A percentile compares a stretch with the other conserved stretches of the same genome.
Conservation (phyloP, 306 rosid species). For the Prunus armeniaca region DNA sequence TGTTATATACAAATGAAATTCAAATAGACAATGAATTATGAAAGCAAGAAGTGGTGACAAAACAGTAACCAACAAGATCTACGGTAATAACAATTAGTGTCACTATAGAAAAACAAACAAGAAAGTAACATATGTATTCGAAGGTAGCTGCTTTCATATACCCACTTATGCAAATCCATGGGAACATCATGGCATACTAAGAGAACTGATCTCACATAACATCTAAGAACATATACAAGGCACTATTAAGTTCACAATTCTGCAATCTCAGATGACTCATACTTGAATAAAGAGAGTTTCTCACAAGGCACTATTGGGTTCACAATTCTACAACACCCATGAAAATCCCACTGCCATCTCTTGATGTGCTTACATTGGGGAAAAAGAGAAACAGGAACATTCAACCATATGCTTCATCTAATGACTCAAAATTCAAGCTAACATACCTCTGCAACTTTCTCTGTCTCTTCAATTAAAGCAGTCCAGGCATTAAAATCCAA, state of each 20-base stretch:
- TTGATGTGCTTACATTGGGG: neutral
- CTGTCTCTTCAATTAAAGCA: conserved; percentile 90
- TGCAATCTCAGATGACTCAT: neutral
- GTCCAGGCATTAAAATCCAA: conserved; percentile 96
- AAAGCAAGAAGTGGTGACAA: neutral
- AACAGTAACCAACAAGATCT: neutral
- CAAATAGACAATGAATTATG: neutral
- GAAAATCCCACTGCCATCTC: neutral
- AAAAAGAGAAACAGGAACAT: neutral
- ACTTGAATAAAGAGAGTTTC: neutral
- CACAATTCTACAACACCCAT: too few relatives aligned
- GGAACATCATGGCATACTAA: neutral
- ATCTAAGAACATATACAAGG: neutral
- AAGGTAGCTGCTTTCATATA: neutral
- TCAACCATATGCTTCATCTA: conserved; percentile 1
- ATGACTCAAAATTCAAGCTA: conserved; percentile 7
- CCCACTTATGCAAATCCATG: neutral
- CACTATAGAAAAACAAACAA: neutral
- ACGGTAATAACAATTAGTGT: neutral
- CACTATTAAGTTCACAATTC: neutral
- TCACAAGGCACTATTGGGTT: neutral
- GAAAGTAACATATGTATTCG: neutral
- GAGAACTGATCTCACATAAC: neutral
- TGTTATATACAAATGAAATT: neutral
- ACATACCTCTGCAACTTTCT: conserved; percentile 84